phyloP scores from a whole-genome alignment of 192 early-diverging fungal genomes.

The Lunasporangiospora selenospora region DNA sequence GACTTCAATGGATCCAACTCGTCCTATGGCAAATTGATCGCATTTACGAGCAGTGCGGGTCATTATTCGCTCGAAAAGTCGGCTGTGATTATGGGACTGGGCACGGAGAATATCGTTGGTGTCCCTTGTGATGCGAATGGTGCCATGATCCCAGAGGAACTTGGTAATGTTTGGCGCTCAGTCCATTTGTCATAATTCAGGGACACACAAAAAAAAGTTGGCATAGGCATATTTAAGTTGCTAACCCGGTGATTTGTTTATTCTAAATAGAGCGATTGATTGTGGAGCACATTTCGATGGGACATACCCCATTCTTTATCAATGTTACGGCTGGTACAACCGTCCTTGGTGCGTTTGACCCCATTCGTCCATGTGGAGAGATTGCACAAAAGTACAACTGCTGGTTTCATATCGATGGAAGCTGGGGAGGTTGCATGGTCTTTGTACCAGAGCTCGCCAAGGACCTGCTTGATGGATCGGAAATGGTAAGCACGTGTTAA shows the following conservation, averaged over 20 bases:
- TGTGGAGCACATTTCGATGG: constrained; percentile 39
- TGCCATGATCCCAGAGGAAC: constrained; percentile 60
- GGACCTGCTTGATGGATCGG: constrained; percentile 55
- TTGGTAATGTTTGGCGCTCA: constrained; percentile 54
- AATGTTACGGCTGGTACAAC: constrained; percentile 87
- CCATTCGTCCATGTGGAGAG: constrained; percentile 60
- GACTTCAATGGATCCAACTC: not conserved
- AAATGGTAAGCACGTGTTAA: constrained; percentile 43
- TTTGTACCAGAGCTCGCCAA: constrained; percentile 61
- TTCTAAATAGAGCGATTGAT: constrained; percentile 52
- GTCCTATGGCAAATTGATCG: constrained; percentile 52
- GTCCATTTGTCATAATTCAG: not conserved
- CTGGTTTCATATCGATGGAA: constrained; percentile 84
- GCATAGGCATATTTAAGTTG: not conserved
- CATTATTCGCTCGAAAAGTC: constrained; percentile 84
- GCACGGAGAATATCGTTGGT: constrained; percentile 67
- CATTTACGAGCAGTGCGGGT: constrained; percentile 74
- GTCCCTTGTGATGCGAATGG: constrained; percentile 70
- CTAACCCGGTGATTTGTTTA: not conserved
- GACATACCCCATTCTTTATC: constrained; percentile 78
- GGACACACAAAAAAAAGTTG: not conserved
- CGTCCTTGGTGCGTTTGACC: constrained; percentile 84
- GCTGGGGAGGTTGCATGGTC: constrained; percentile 75
- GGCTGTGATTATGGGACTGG: constrained; percentile 74
- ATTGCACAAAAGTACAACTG: constrained; percentile 66